These are phyloP conservation scores for Hypoxylon sp. DNA, from an alignment of 2,329 filamentous ascomycete genomes.

Conservation along the genomic window DNA sequence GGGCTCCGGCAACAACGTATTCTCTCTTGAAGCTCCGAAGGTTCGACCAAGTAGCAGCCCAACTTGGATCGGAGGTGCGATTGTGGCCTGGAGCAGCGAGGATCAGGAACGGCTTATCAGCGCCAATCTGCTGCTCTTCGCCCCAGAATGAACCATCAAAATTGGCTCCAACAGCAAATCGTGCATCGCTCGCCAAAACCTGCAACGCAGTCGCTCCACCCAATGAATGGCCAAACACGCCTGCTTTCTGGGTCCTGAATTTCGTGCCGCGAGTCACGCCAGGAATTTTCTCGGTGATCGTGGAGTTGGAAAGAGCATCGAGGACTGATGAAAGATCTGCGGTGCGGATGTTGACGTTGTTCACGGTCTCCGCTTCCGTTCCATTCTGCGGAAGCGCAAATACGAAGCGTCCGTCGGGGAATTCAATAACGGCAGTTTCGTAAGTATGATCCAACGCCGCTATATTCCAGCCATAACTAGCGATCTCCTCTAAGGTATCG, in stretches of 20 bases:
- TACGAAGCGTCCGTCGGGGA: slow-evolving; percentile 52
- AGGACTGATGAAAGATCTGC: slow-evolving; percentile 52
- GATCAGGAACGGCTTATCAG: slow-evolving; percentile 31
- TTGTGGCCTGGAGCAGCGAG: slow-evolving; percentile 11
- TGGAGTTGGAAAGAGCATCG: slow-evolving; percentile 41
- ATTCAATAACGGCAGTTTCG: slow-evolving; percentile 56
- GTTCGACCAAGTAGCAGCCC: slow-evolving; percentile 1
- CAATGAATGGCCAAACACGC: slow-evolving; percentile 52
- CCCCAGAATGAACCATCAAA: slow-evolving; percentile 51
- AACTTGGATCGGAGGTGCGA: not conserved
- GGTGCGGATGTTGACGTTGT: slow-evolving; percentile 43
- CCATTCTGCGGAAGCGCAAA: not conserved
- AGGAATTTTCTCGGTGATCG: slow-evolving; percentile 43
- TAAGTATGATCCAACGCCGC: slow-evolving; percentile 59
- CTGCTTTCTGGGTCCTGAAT: slow-evolving; percentile 42
- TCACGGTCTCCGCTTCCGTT: slow-evolving; percentile 36
- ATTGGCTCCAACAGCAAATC: slow-evolving; percentile 51
- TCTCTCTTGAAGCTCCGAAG: slow-evolving; percentile 1
- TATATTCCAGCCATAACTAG: slow-evolving; percentile 56
- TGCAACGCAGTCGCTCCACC: slow-evolving; percentile 51
- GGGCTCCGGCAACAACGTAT: slow-evolving; percentile 8
- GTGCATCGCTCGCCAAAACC: slow-evolving; percentile 37
- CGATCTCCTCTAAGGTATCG: slow-evolving; percentile 54
- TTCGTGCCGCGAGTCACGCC: slow-evolving; percentile 50
- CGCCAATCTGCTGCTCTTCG: slow-evolving; percentile 16